phyloP scores from a whole-genome alignment of 495 filamentous ascomycete species.

The Podospora didyma region DNA sequence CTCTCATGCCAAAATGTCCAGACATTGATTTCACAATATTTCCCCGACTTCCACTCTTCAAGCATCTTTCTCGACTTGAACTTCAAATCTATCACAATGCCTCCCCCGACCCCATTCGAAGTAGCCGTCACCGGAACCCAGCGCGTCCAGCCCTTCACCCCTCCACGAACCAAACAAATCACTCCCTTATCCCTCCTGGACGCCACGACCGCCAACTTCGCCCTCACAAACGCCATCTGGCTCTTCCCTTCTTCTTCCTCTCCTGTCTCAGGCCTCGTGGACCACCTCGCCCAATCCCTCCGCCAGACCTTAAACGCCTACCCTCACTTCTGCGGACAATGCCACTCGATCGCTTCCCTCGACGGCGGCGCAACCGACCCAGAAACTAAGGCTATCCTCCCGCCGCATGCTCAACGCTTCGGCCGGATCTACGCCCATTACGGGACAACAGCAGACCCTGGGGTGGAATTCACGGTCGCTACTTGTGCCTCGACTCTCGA shows the following conservation, averaged over 20 bases:
- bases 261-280: background rate
- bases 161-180: background rate
- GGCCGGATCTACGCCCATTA: conserved; percentile 4
- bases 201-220: background rate
- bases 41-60: too few species aligned
- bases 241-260: background rate
- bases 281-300: background rate
- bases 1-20: too few species aligned
- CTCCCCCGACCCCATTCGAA: background rate
- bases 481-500: background rate
- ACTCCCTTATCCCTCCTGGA: conserved; percentile 1
- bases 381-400: background rate
- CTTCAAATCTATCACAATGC: too few species aligned
- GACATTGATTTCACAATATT: too few species aligned
- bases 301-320: background rate
- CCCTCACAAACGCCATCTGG: conserved; percentile 1
- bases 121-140: background rate
- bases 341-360: background rate
- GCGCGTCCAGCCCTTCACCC: background rate
- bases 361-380: background rate
- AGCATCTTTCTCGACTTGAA: too few species aligned
- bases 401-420: background rate
- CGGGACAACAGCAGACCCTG: background rate
- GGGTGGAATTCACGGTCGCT: conserved; percentile 1
- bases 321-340: conserved; percentile 1